Evolutionary conservation across 768 basidiomycete species (phyloP), one percentile per base, ranked within the genome.

Genomic region (Auricularia sp.): DNA sequence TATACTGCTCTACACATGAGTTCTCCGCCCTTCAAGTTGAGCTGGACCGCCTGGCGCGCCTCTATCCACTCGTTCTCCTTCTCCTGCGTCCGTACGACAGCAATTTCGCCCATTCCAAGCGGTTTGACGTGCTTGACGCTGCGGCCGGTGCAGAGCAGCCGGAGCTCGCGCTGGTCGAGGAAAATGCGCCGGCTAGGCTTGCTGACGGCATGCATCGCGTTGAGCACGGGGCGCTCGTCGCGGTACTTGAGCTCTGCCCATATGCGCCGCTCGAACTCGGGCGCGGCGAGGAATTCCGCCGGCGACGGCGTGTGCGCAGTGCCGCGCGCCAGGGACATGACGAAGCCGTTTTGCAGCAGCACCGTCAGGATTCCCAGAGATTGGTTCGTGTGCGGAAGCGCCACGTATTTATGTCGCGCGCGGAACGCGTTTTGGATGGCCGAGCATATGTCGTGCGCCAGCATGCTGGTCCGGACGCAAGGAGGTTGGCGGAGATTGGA

Each of bases 171-270:
- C 42, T 81, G 65, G 58, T 84, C 81, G 83, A 97, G 88, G 70
- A 86, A 84, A 42, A 97, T 81, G 62, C 88, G 81, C 71, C 88
- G 85, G 74, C 87, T 90, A 2, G 95, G 93, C 74, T 82, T 87
- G 75, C 88, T 90, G 68, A 98, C 80, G 73, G 96, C 83, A 61
- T 83, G 77, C 87, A 98, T 93, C 68, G 80, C 71, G 62, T 77
- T 79, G 66, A 99, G 79, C 23, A 98, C 92, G 4, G 94, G 91
- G 36, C 84, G 79, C 73, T 97, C 91, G 69, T 92, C 86, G 61
- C 96, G 84, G 77, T 96, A 95, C 77, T 99, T 99, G 68, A 98
- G 85, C 61, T 87, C 85, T 1, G 91, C 91, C 93, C 96, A 97
- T 75, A 98, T 90, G 43, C 93, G 85, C 36, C 82, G 82, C 64